Conservation (phyloP, 768 basidiomycete species). For the Amanita pseudoporphyria region DNA sequence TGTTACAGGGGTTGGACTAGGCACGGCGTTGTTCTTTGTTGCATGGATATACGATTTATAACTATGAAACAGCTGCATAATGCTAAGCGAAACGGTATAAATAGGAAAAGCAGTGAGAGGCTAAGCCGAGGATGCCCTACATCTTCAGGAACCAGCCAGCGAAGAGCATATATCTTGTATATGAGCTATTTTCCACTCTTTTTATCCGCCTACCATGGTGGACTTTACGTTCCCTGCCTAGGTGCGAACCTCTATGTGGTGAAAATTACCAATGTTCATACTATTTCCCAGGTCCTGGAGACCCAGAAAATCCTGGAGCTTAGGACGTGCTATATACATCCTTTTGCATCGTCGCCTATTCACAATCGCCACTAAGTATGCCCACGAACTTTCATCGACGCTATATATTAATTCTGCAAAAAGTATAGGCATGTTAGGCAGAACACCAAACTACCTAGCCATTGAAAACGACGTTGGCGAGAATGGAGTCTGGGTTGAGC, state of each 20-base stretch:
- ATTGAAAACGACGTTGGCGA: conserved; percentile 29
- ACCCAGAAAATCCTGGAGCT: conserved; percentile 35
- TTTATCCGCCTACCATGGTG: conserved; percentile 40
- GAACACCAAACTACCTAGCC: conserved; percentile 28
- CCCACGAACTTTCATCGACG: not conserved
- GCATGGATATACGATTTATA: no score
- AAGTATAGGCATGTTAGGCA: not conserved
- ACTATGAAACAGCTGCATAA: no score
- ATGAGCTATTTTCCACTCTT: conserved; percentile 27
- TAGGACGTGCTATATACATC: conserved; percentile 21
- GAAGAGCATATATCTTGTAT: conserved; percentile 37
- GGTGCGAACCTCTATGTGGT: conserved; percentile 14
- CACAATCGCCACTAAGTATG: not conserved
- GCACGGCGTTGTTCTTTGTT: no score
- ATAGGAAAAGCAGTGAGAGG: no score
- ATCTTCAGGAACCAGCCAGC: conserved; percentile 35
- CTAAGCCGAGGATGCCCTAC: conserved; percentile 19
- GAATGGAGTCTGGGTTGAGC: conserved; percentile 42
- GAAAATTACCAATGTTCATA: not conserved
- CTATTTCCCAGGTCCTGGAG: conserved; percentile 26
- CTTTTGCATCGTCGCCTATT: not conserved
- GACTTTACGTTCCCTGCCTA: conserved; percentile 30
- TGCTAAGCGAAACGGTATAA: no score
- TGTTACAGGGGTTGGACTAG: no score
- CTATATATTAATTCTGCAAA: not conserved